phyloP scores from a whole-genome alignment of 2,329 filamentous ascomycete species.

The Alternaria alternata region DNA sequence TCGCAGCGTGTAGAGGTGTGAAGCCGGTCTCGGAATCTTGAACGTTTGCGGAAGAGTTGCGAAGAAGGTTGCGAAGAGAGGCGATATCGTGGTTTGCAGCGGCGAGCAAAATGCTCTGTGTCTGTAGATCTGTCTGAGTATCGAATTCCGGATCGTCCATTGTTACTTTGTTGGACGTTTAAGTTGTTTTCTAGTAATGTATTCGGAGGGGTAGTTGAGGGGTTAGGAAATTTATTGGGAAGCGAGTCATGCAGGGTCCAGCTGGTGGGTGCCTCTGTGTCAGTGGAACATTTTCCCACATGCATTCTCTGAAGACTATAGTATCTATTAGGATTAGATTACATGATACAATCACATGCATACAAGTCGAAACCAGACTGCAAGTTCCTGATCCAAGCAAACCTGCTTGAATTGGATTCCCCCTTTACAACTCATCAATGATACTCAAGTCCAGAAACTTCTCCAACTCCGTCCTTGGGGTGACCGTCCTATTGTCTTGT shows the following conservation, averaged over 20 bases:
- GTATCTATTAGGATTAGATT: background rate
- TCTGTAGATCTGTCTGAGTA: conserved; percentile 54
- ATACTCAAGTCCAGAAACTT: conserved; percentile 32
- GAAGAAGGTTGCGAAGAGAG: conserved; percentile 73
- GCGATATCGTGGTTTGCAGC: conserved; percentile 72
- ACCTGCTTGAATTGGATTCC: rapidly evolving
- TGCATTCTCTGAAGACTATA: background rate
- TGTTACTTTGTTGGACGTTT: background rate
- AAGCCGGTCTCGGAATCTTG: conserved; percentile 87
- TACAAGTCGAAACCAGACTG: no score
- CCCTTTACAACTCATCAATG: conserved; percentile 17
- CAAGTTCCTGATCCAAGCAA: background rate
- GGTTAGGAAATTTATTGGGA: conserved; percentile 20
- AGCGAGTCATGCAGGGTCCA: conserved; percentile 22
- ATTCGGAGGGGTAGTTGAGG: conserved; percentile 8
- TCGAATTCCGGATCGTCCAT: conserved; percentile 48
- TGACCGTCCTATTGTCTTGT: conserved; percentile 22
- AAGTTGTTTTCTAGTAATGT: background rate
- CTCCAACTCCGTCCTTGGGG: conserved; percentile 25
- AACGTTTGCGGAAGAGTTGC: conserved; percentile 70
- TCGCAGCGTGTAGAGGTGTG: conserved; percentile 88
- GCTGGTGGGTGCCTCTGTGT: background rate
- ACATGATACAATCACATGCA: background rate
- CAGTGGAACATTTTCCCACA: background rate
- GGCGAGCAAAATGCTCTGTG: conserved; percentile 70